These are phyloP conservation scores for Pichia sp. DNA, from an alignment of 1,139 yeast species.

Conservation along the genomic window DNA sequence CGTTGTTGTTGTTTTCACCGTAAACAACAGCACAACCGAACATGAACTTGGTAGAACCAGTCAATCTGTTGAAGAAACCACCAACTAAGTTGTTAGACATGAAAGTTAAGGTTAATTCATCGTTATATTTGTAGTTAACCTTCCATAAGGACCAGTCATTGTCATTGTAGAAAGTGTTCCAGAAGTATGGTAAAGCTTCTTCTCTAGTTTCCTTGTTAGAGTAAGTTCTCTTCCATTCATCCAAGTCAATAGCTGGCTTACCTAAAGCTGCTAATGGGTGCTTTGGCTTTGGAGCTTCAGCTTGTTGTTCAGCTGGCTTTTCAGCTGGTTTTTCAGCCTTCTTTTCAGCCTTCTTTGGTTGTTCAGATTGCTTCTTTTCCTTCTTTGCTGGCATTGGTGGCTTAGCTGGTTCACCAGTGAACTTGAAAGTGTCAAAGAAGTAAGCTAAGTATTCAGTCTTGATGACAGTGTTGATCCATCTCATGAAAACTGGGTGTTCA, in stretches of 20 bases:
- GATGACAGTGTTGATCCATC: constrained; percentile 80
- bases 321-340: constrained; percentile 29
- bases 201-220: constrained; percentile 97
- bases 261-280: constrained; percentile 90
- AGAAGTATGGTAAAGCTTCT: constrained; percentile 95
- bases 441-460: constrained; percentile 46
- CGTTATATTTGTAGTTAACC: constrained; percentile 96
- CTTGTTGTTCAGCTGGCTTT: constrained; percentile 37
- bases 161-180: constrained; percentile 83
- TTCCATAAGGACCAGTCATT: constrained; percentile 93
- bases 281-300: constrained; percentile 59
- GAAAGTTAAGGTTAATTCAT: constrained; percentile 92
- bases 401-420: constrained; percentile 56
- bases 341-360: constrained; percentile 28
- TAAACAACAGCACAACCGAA: constrained; percentile 92
- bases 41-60: constrained; percentile 87
- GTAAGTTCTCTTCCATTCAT: constrained; percentile 96
- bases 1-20: constrained; percentile 98
- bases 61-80: constrained; percentile 95
- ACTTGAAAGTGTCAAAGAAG: constrained; percentile 40
- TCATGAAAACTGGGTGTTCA: constrained; percentile 61
- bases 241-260: constrained; percentile 59
- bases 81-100: constrained; percentile 98
- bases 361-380: constrained; percentile 27
- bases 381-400: constrained; percentile 76